phyloP scores from a whole-genome alignment of 2,329 filamentous ascomycete genomes.

The Nemania sp. region DNA sequence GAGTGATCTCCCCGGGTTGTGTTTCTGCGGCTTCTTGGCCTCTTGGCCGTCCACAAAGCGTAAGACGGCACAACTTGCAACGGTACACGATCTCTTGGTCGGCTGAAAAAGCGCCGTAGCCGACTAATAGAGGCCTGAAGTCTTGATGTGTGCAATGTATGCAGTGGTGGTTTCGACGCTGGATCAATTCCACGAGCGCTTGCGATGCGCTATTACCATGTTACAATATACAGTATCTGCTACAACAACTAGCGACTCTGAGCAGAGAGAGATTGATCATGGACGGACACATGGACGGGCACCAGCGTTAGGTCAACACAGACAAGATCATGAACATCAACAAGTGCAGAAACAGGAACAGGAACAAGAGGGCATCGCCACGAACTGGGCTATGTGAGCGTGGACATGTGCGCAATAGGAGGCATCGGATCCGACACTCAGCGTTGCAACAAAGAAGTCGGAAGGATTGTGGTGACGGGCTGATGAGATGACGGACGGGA shows the following conservation, averaged over 20 bases:
- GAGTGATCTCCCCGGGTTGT: slow-evolving; percentile 21
- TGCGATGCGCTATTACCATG: neutral
- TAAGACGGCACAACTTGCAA: slow-evolving; percentile 13
- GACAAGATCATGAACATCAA: too few relatives aligned
- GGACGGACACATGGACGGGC: too few relatives aligned
- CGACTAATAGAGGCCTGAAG: neutral
- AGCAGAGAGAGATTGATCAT: too few relatives aligned
- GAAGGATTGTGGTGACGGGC: slow-evolving; percentile 5
- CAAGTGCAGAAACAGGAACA: neutral
- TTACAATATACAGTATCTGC: neutral
- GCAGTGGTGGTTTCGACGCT: slow-evolving; percentile 1
- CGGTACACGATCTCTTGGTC: neutral
- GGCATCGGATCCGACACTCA: neutral
- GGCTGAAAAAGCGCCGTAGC: slow-evolving; percentile 10
- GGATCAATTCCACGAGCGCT: slow-evolving; percentile 4
- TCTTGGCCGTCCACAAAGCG: slow-evolving; percentile 33
- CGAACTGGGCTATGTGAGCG: neutral
- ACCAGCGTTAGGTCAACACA: too few relatives aligned
- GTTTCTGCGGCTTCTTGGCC: slow-evolving; percentile 31
- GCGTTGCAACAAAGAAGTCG: neutral
- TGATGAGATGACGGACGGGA: too few relatives aligned
- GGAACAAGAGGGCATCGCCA: slow-evolving; percentile 3
- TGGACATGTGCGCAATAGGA: neutral
- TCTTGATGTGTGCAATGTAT: slow-evolving; percentile 3
- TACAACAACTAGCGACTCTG: neutral